Percentiles rank a stretch among this genome's conserved stretches.
These are phyloP conservation scores for Reticulascus tulasneorum DNA, from an alignment of 2,329 filamentous ascomycete genomes.

Conservation along the genomic window DNA sequence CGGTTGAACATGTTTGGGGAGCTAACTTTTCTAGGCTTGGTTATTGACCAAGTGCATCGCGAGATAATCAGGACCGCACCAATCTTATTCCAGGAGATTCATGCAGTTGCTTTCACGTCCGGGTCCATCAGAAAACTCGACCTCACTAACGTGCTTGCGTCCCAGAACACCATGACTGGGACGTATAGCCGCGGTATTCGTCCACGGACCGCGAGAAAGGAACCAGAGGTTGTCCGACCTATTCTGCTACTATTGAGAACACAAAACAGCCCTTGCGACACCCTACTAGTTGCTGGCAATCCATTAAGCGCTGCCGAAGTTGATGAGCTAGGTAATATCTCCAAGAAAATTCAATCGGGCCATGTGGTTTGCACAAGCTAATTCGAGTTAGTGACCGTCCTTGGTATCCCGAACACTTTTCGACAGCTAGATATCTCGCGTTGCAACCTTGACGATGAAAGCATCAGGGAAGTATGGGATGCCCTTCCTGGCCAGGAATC, in stretches of 20 bases:
- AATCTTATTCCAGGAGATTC: constrained; percentile 52
- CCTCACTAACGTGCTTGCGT: constrained; percentile 37
- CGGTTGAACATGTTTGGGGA: neutral
- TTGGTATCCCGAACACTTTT: constrained; percentile 26
- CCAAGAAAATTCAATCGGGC: neutral
- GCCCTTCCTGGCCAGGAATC: constrained; percentile 40
- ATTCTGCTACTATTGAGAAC: constrained; percentile 47
- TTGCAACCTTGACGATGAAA: constrained; percentile 47
- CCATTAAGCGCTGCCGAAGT: constrained; percentile 41
- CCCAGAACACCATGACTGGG: constrained; percentile 7
- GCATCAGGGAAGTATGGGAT: constrained; percentile 44
- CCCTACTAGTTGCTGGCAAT: constrained; percentile 48
- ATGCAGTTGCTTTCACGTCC: constrained; percentile 51
- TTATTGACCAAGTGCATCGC: constrained; percentile 11
- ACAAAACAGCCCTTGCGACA: constrained; percentile 44
- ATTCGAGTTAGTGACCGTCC: constrained; percentile 19
- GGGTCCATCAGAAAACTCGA: constrained; percentile 53
- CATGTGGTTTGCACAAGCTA: neutral
- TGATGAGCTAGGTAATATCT: constrained; percentile 41
- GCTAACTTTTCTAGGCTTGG: constrained; percentile 6
- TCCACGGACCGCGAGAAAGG: constrained; percentile 4
- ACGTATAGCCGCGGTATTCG: constrained; percentile 4
- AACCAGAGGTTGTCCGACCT: constrained; percentile 41
- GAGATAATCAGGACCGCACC: constrained; percentile 34
- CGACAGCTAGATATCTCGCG: constrained; percentile 46